Base-by-base conservation (phyloP, 228 moss, liverwort and hornwort species). In the Sphagnum magellanicum region DNA sequence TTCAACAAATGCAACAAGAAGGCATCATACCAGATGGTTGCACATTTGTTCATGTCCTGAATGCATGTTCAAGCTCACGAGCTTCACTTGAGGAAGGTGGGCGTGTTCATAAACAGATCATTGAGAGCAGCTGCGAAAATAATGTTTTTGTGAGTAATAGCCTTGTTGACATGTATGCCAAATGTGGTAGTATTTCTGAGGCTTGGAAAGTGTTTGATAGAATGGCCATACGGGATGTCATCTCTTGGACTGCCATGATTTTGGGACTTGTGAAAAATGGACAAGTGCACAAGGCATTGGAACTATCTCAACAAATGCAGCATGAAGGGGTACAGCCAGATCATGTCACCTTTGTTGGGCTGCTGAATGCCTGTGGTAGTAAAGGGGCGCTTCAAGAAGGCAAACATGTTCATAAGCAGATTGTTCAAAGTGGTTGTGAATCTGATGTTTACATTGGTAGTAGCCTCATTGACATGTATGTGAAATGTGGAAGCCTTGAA, bases 191-290 rank as follows among this genome's bases (percentile, higher is more conserved):
- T 48, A 55, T 59, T 13, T 13, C 52, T n/a, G 5, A 68, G 11
- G 53, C 68, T 6, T 12, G 68, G 14, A 6, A 5, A 13, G 68
- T 68, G 4, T 68, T 68, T 48, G 55, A 68, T 48, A 68, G 11
- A 59, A 68, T 68, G 68, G 11, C 11, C 14, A 55, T 15, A 55
- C n/a, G 49, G 48, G 55, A 68, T 59, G 59, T 55, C 14, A 48
- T 68, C 46, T 68, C 55, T 4, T 68, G 59, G 68, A 68, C 53
- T 12, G 57, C 68, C 14, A 16, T 68, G 57, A 68, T 68, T 12
- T 47, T 50, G 52, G 68, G 68, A 47, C 52, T 16, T 46, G 68
- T 12, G 48, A 53, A 59, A 53, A 16, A 16, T 68, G 68, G 68
- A n/a, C 46, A 51, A 13, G 55, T 47, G 50, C 48, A n/a, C 15